Evolutionary conservation across 306 rosid species (phyloP), one percentile per base, ranked within the genome.

Genomic region (Gastrolobium bilobum): DNA sequence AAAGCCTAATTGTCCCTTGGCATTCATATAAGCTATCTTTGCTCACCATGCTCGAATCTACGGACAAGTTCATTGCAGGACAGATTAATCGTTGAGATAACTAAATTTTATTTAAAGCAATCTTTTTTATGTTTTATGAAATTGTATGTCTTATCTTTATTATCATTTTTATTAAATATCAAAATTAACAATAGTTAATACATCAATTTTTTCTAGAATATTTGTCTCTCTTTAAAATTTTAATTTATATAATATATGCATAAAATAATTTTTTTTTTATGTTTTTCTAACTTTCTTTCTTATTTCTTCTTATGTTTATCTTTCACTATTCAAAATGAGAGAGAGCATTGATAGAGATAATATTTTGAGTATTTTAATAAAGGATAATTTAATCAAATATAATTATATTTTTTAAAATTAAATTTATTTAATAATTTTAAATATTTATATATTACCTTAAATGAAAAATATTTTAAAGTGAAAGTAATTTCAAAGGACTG

Each of bases 1-100:
- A 50, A 64, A 50, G 1, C 11, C 68, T 34, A 29, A 8, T 46
- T 84, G 87, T 70, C 87, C 48, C 76, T 76, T 80, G 63, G 38
- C 42, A 69, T 59, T 80, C 82, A 70, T 43, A 40, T 30, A 26
- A 75, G 79, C 39, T 79, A 75, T 56, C 62, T 61, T 48, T 26
- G 67, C 35, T 34, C 63, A 43, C 43, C 53, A 14, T 15, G 26
- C 51, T 67, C 38, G 20, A 68, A 61, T 75, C 9, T 34, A 76
- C 8, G 43, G 9, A 1, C 38, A 56, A 56, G 20, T 34, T 70
- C 53, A 47, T 46, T 29, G 11, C 35, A 42, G 7, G 42, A 29
- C 1, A 34, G 46, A 67, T 4, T 44, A 56, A 15, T 64, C 30
- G 40, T 30, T 7, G 46, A 1, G 7, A 14, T 72, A 2, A 54